Conservation (phyloP, 2,329 filamentous ascomycete species). For the Cryphonectria japonica region DNA sequence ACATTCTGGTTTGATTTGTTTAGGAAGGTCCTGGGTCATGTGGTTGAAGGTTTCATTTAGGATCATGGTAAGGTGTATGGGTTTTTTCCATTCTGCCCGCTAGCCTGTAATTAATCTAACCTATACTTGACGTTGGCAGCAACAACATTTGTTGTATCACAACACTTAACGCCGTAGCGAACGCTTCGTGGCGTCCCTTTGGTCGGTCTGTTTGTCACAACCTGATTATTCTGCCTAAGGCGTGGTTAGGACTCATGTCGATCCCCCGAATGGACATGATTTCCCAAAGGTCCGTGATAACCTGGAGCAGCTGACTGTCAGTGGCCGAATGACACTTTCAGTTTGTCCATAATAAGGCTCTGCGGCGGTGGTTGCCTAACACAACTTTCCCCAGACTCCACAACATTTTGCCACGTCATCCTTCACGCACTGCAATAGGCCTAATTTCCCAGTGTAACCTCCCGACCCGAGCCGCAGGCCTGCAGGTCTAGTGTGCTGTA, state of each 20-base stretch:
- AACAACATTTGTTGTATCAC: background rate
- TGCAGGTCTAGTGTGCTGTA: background rate
- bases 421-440: background rate
- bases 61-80: background rate
- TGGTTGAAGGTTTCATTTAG: background rate
- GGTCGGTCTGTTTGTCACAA: background rate
- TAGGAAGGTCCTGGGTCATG: background rate
- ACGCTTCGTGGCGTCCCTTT: background rate
- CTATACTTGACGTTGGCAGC: background rate
- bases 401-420: background rate
- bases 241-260: background rate
- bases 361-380: background rate
- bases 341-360: background rate
- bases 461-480: background rate
- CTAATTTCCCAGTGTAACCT: background rate
- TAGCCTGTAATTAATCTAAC: background rate
- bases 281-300: background rate
- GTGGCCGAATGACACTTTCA: background rate
- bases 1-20: background rate
- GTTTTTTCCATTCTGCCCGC: background rate
- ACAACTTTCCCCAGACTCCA: background rate
- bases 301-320: background rate
- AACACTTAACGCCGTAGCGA: background rate
- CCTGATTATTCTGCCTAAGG: background rate
- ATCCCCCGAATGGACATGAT: background rate